Evolutionary conservation across 371 early-diverging fungal species (phyloP).

Genomic region (Blakeslea trispora): DNA sequence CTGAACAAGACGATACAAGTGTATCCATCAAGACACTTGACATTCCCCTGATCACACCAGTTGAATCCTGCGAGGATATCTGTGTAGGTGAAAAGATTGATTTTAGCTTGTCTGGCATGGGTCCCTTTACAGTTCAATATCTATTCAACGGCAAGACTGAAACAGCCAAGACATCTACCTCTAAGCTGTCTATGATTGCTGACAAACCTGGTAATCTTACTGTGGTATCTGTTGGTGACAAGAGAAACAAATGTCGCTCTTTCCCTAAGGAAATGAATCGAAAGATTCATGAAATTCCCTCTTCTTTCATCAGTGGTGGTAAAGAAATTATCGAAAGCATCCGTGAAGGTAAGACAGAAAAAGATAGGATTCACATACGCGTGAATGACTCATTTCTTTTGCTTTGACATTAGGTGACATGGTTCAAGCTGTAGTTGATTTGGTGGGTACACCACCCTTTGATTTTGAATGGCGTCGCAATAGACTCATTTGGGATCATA

Average conservation of each 20-base stretch:
- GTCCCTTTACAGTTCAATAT: conserved; percentile 46
- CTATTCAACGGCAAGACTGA: conserved; percentile 42
- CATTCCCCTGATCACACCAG: conserved; percentile 45
- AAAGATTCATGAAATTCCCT: conserved; percentile 48
- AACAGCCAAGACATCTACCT: conserved; percentile 32
- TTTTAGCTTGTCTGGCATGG: conserved; percentile 45
- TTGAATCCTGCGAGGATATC: conserved; percentile 34
- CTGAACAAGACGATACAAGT: conserved; percentile 19
- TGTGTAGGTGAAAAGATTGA: conserved; percentile 58
- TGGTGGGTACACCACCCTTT: conserved; percentile 55
- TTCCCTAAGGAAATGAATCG: conserved; percentile 43
- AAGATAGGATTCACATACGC: not conserved
- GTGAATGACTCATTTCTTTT: too few species aligned
- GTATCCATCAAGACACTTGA: conserved; percentile 42
- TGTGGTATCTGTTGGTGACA: conserved; percentile 53
- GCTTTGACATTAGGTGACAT: conserved; percentile 51
- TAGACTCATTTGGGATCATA: conserved; percentile 43
- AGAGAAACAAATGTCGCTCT: conserved; percentile 52
- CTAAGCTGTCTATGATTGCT: conserved; percentile 43
- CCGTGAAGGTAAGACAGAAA: conserved; percentile 39
- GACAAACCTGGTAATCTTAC: conserved; percentile 59
- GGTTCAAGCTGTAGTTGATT: conserved; percentile 51
- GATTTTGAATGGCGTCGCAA: conserved; percentile 57
- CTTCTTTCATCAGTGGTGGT: conserved; percentile 52
- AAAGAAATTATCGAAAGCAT: conserved; percentile 51